A percentile compares a stretch with the other conserved stretches of the same genome.
phyloP scores from a whole-genome alignment of 2,329 filamentous ascomycete species.

The Nemania serpens region DNA sequence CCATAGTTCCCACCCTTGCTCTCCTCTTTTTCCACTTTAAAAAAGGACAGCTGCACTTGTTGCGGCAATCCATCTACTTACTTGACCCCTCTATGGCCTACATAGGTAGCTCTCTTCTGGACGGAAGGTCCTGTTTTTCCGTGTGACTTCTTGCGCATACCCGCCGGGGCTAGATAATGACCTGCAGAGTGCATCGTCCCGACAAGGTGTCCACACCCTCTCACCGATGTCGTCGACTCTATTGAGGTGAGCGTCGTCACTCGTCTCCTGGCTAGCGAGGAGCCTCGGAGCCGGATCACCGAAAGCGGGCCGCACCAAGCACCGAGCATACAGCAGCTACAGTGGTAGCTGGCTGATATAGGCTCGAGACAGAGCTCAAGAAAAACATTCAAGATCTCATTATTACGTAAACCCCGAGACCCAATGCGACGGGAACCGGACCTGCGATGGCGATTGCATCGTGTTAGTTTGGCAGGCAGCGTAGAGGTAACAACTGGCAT shows the following conservation, averaged over 20 bases:
- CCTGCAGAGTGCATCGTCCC: slow-evolving; percentile 35
- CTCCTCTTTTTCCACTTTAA: neutral
- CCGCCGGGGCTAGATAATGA: slow-evolving; percentile 41
- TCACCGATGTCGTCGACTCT: slow-evolving; percentile 17
- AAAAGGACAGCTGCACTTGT: too few species aligned
- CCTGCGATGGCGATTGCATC: too few species aligned
- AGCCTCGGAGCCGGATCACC: neutral
- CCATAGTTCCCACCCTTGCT: too few species aligned
- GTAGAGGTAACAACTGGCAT: too few species aligned
- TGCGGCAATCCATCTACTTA: neutral
- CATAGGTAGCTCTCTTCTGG: neutral
- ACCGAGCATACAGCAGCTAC: too few species aligned
- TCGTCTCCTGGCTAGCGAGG: slow-evolving; percentile 21
- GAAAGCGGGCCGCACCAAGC: neutral
- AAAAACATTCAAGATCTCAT: too few species aligned
- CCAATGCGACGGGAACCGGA: too few species aligned
- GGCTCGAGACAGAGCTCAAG: too few species aligned
- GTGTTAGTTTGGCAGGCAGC: too few species aligned
- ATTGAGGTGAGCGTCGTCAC: slow-evolving; percentile 12
- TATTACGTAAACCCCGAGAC: too few species aligned
- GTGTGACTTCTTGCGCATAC: slow-evolving; percentile 37
- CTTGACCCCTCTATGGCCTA: neutral
- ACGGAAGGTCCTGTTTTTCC: slow-evolving; percentile 8
- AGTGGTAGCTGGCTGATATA: too few species aligned
- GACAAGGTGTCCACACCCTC: slow-evolving; percentile 20